Evolutionary conservation across 345 rosid species (phyloP).

Genomic region (Eutrema yunnanense): DNA sequence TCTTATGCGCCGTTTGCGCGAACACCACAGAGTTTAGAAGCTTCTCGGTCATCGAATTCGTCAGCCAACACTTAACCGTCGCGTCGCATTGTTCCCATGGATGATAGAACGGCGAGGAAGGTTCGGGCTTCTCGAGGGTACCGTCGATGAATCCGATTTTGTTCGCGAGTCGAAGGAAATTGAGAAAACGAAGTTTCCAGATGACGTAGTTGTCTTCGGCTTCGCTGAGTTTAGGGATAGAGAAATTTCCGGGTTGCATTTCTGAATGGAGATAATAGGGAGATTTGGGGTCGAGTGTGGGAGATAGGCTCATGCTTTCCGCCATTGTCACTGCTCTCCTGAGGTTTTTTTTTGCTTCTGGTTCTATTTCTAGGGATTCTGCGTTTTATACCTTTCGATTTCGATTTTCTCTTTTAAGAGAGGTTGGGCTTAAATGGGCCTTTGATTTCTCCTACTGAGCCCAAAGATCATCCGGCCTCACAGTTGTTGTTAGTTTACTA

Average conservation of each 20-base stretch:
- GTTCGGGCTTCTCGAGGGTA: neutral
- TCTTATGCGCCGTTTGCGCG: neutral
- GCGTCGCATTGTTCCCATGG: neutral
- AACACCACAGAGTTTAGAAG: neutral
- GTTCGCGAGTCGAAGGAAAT: neutral
- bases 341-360: neutral
- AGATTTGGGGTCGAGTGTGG: neutral
- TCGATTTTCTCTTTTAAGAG: no score
- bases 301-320: neutral
- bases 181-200: neutral
- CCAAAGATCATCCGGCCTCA: neutral
- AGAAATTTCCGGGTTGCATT: neutral
- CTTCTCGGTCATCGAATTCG: neutral
- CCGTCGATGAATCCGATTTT: neutral
- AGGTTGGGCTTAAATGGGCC: neutral
- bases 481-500: no score
- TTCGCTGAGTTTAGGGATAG: neutral
- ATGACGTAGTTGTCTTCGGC: slow-evolving; percentile 1
- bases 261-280: neutral
- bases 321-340: neutral
- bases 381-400: neutral
- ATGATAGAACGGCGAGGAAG: neutral
- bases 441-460: neutral
- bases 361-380: neutral
- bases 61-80: neutral